A percentile compares a stretch with the other conserved stretches of the same genome.
Evolutionary conservation across 2,329 filamentous ascomycete species (phyloP).

Genomic region (Bipolaris zeicola): DNA sequence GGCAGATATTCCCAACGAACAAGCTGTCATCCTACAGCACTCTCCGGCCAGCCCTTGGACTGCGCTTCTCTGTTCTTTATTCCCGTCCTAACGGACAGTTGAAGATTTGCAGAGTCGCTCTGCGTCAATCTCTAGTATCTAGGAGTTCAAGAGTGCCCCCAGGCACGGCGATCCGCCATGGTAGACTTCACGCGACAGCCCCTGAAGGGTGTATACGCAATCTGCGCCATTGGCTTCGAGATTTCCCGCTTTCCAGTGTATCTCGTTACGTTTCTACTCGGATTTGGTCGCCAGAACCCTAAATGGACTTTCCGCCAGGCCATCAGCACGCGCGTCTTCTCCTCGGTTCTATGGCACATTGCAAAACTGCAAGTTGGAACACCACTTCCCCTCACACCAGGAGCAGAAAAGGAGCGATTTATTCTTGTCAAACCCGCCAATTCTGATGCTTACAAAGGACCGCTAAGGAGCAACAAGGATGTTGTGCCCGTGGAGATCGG

Average conservation of each 20-base stretch:
- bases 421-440: constrained; percentile 37
- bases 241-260: constrained; percentile 48
- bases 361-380: constrained; percentile 35
- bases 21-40: too few relatives aligned
- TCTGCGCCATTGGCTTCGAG: constrained; percentile 45
- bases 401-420: constrained; percentile 49
- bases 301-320: constrained; percentile 50
- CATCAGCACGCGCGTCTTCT: constrained; percentile 43
- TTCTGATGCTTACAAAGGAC: constrained; percentile 36
- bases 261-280: constrained; percentile 46
- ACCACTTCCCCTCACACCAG: constrained; percentile 44
- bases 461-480: constrained; percentile 35
- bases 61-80: background rate
- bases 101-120: background rate
- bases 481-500: constrained; percentile 49
- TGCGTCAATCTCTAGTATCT: background rate
- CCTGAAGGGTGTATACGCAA: constrained; percentile 48
- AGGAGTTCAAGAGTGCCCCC: background rate
- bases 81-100: background rate
- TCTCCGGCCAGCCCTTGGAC: background rate
- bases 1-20: too few relatives aligned
- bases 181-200: constrained; percentile 44
- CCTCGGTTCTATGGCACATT: constrained; percentile 40
- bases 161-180: constrained; percentile 1
- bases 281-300: constrained; percentile 47